phyloP scores from a whole-genome alignment of 176 grass and related monocot genomes.

The Oryza coarctata region DNA sequence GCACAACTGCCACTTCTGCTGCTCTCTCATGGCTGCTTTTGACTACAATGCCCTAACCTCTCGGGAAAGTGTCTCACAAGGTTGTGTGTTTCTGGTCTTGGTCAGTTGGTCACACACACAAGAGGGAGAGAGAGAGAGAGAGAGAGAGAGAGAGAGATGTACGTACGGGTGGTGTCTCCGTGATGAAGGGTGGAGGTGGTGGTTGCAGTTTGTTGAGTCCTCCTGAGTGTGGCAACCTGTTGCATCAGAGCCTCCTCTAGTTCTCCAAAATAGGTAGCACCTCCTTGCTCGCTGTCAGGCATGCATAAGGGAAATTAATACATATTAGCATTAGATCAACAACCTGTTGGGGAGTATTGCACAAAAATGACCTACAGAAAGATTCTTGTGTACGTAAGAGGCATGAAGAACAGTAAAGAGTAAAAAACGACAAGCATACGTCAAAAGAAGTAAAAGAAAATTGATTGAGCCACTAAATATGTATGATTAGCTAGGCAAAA shows the following conservation, averaged over 20 bases:
- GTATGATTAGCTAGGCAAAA: neutral
- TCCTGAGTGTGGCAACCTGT: slow-evolving; percentile 53
- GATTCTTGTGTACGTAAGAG: slow-evolving; percentile 13
- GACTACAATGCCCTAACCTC: slow-evolving; percentile 57
- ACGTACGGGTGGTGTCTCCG: slow-evolving; percentile 56
- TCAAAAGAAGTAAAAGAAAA: neutral
- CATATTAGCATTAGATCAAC: slow-evolving; percentile 17
- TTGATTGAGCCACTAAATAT: neutral
- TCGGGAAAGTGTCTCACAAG: slow-evolving; percentile 42
- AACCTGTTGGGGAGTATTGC: neutral
- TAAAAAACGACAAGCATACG: neutral
- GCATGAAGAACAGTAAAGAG: slow-evolving; percentile 19
- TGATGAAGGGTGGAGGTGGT: slow-evolving; percentile 42
- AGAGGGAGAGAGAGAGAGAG: too few relatives aligned
- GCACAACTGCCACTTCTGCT: slow-evolving; percentile 39
- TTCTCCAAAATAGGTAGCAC: slow-evolving; percentile 68
- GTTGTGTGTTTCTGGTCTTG: slow-evolving; percentile 38
- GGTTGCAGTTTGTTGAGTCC: slow-evolving; percentile 45
- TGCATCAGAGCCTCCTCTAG: slow-evolving; percentile 90
- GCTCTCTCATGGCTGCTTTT: slow-evolving; percentile 53
- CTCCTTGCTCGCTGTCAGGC: slow-evolving; percentile 62
- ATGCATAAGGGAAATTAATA: neutral
- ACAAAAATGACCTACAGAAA: slow-evolving; percentile 1
- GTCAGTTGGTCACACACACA: neutral
- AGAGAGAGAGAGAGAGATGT: slow-evolving; percentile 18